Evolutionary conservation across 2,329 filamentous ascomycete species (phyloP).

Genomic region (Alternaria longipes): DNA sequence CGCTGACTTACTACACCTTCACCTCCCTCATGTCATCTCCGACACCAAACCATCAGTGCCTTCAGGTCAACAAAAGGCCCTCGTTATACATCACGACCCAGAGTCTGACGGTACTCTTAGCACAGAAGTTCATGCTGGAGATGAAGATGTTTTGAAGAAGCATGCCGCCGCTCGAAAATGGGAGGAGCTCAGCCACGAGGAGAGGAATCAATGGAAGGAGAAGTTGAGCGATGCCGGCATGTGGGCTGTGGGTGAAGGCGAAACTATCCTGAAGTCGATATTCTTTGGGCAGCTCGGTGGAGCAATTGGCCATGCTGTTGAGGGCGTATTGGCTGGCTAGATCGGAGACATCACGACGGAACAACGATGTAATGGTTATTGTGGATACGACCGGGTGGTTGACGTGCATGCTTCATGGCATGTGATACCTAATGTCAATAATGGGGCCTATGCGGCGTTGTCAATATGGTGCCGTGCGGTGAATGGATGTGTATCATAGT

Average conservation of each 20-base stretch:
- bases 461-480: slow-evolving; percentile 8
- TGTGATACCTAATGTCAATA: slow-evolving; percentile 6
- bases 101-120: slow-evolving; percentile 50
- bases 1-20: slow-evolving; percentile 44
- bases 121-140: slow-evolving; percentile 52
- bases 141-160: slow-evolving; percentile 46
- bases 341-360: background rate
- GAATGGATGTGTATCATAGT: slow-evolving; percentile 21
- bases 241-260: slow-evolving; percentile 82
- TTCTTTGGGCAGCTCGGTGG: slow-evolving; percentile 78
- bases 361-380: background rate
- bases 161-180: slow-evolving; percentile 67
- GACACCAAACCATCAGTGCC: slow-evolving; percentile 10
- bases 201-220: slow-evolving; percentile 74
- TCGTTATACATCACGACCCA: slow-evolving; percentile 54
- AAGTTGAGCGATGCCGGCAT: slow-evolving; percentile 75
- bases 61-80: slow-evolving; percentile 45
- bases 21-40: slow-evolving; percentile 25
- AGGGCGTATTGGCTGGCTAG: slow-evolving; percentile 40
- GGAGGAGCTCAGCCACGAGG: slow-evolving; percentile 72
- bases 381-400: background rate
- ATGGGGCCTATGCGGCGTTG: background rate
- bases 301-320: slow-evolving; percentile 55
- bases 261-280: slow-evolving; percentile 77
- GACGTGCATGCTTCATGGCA: background rate